Base-by-base conservation (phyloP, 306 rosid species). In the Aeschynomene evenia region DNA sequence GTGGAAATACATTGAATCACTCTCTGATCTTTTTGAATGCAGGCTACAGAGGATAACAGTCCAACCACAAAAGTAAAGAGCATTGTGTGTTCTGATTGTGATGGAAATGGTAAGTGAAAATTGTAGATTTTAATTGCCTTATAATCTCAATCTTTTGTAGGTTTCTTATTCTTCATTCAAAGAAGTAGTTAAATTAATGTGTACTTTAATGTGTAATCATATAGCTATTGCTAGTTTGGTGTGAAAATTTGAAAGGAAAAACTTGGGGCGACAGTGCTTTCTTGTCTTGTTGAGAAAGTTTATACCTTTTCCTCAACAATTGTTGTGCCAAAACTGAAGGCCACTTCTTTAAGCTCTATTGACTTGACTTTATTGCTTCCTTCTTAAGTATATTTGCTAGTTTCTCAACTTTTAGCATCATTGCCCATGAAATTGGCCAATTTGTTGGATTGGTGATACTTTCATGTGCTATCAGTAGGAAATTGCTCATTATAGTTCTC, bases 21-120 rank as follows among this genome's bases (percentile, higher is more conserved):
- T 33, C 61, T 75, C 60, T 82, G 70, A 23, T 51, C 76, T 75
- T 40, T 73, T 82, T 83, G 28, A 65, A 70, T 56, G 51, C 95
- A 95, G 97, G 99, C 96, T 49, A n/a, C 90, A 40, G 85, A 62
- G 16, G 85, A 73, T 15, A 78, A 66, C 9, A 79, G 49, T 11
- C 84, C 9, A 73, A 48, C 26, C 54, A 57, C 80, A 80, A 91
- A 87, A 75, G 0, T 12, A 29, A 87, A 6, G 57, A 87, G 80
- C 91, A 62, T 95, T 65, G 81, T 91, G 49, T 95, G 99, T 79
- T 1, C 88, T 52, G 71, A 75, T 1, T 91, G 99, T 76, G 90
- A 91, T 0, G 99, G 97, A 87, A 95, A 95, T 70, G 99, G 99
- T 95, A 72, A 68, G 92, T 73, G 31, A 69, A 46, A 58, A 46